Evolutionary conservation across 1,284 basidiomycete genomes (phyloP), one percentile per base, ranked within the genome.

Genomic region (Cryptococcus jaspeensis): DNA sequence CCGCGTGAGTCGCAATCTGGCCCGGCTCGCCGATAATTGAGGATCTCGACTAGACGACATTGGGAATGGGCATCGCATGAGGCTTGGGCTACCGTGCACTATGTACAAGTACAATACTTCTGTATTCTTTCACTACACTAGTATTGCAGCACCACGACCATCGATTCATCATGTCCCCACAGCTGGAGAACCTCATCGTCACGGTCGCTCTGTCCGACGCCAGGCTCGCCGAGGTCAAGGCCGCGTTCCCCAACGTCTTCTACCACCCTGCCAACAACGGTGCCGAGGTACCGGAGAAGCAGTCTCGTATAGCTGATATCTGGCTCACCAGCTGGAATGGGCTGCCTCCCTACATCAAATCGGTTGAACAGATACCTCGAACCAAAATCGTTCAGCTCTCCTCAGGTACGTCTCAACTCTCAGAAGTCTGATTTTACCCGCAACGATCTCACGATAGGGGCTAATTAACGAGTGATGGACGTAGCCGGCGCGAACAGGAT

Each of bases 401-500:
- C 2, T 61, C 58, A 23, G 67, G 69, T 66, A 51, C 43, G 69
- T 62, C 2, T 16, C 8, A 16, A n/a, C n/a, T n/a, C n/a, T n/a
- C n/a, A n/a, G n/a, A n/a, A n/a, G n/a, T n/a, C n/a, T n/a, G n/a
- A n/a, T n/a, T n/a, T n/a, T n/a, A n/a, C n/a, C n/a, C n/a, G n/a
- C n/a, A n/a, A n/a, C n/a, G n/a, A n/a, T n/a, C n/a, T n/a, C n/a
- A n/a, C n/a, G n/a, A n/a, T n/a, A n/a, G n/a, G n/a, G n/a, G n/a
- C n/a, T n/a, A n/a, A n/a, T n/a, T n/a, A n/a, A n/a, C n/a, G n/a
- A n/a, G n/a, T 9, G 11, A 43, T 22, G 20, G 20, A 39, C 37
- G 11, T 43, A 66, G 67, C 67, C 40, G 71, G 71, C 15, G 71
- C 67, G 5, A 69, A 72, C 58, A 57, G 61, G 23, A 65, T 66